Evolutionary conservation across 345 rosid genomes (phyloP), one percentile per base, ranked within the genome.

Genomic region (Ceriops zippeliana): DNA sequence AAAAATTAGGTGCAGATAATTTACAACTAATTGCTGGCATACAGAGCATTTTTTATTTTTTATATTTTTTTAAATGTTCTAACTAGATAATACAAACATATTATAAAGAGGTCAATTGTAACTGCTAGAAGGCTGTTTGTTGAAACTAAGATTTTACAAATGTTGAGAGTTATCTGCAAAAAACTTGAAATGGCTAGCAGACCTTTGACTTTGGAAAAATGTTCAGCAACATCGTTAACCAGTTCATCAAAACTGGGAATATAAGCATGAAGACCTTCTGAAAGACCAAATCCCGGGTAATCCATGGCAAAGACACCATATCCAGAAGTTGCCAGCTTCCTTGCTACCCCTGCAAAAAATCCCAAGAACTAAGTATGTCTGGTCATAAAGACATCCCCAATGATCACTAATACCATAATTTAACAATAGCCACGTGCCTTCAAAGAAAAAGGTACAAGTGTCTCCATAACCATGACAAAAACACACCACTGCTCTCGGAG

Each of bases 381-480:
- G 17, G 32, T 13, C 37, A 70, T 24, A 26, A 42, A 5, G 75
- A 63, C 20, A 51, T 75, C 46, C 68, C 68, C 24, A 78, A 69
- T 30, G n/a, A 60, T 57, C 42, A 35, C 53, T 76, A 58, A 38
- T 30, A 77, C 61, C 8, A 35, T 62, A 63, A 27, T 53, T 72
- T 15, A 27, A 26, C 27, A 63, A 52, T 27, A 71, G 57, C 70
- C 58, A 80, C 84, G 69, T 83, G 75, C 99, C 99, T 96, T 96
- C 97, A 56, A 75, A 84, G 84, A 92, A 92, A 80, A 96, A 96
- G 1, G 99, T 87, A 85, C 98, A 92, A 65, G 93, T 90, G 81
- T 96, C 99, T 75, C 90, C 99, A 78, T 96, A 96, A 74, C 98
- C 99, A 80, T 96, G 98, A 75, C 99, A 96, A 77, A 63, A 85